Percentiles rank a stretch among this genome's conserved stretches.
phyloP scores from a whole-genome alignment of 1,284 basidiomycete genomes.

The Cryptococcus neoformans region DNA sequence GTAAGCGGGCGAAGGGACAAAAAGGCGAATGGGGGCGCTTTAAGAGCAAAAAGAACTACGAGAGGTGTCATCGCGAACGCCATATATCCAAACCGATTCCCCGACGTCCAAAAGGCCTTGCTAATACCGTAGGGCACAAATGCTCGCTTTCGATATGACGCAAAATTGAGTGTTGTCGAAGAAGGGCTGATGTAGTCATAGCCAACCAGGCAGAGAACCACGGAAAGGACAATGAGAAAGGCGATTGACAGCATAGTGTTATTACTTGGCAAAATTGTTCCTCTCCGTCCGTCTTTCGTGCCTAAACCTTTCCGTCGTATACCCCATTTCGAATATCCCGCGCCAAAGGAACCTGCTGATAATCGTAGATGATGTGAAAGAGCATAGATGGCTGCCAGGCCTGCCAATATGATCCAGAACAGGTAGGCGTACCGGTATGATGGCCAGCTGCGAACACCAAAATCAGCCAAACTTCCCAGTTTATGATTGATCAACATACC shows the following conservation, averaged over 20 bases:
- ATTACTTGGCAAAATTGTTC: slow-evolving; percentile 60
- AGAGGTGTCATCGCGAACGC: slow-evolving; percentile 76
- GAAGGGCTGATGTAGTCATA: slow-evolving; percentile 70
- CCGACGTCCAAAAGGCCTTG: slow-evolving; percentile 75
- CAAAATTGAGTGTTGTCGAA: slow-evolving; percentile 53
- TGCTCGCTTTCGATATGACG: slow-evolving; percentile 26
- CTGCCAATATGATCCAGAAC: slow-evolving; percentile 40
- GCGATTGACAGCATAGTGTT: slow-evolving; percentile 57
- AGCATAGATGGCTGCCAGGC: slow-evolving; percentile 32
- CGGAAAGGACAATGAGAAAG: slow-evolving; percentile 52
- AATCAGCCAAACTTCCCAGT: background rate
- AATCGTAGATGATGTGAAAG: slow-evolving; percentile 43
- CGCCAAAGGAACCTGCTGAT: slow-evolving; percentile 35
- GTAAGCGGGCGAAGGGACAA: slow-evolving; percentile 68
- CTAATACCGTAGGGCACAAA: slow-evolving; percentile 60
- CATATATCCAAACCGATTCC: slow-evolving; percentile 68
- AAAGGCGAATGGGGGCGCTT: slow-evolving; percentile 75
- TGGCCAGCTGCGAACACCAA: slow-evolving; percentile 20
- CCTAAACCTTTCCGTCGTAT: slow-evolving; percentile 32
- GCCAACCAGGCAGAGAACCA: slow-evolving; percentile 60
- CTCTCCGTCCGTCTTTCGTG: slow-evolving; percentile 42
- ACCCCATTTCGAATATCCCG: slow-evolving; percentile 36
- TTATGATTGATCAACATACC: slow-evolving; percentile 21
- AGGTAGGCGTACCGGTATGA: slow-evolving; percentile 46
- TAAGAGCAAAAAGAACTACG: slow-evolving; percentile 71